Evolutionary conservation across 75 land plant genomes (phyloP).

Genomic region (Gnetum montanum): DNA sequence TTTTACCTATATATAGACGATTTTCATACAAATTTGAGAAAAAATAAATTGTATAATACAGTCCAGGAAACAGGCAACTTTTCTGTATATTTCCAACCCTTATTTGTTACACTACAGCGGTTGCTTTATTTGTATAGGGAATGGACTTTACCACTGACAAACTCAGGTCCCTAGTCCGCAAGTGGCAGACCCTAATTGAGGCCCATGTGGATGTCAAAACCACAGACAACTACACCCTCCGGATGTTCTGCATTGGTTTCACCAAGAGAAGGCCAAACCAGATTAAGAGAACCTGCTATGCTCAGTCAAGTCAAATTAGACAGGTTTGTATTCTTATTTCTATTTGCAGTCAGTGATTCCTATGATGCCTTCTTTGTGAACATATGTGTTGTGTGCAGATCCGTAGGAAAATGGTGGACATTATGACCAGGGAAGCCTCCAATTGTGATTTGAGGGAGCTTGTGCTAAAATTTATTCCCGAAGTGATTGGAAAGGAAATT

Average conservation of each 20-base stretch:
- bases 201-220: conserved; percentile 51
- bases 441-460: conserved; percentile 48
- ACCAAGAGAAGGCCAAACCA: conserved; percentile 54
- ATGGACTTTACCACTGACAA: conserved; percentile 66
- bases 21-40: too few relatives aligned
- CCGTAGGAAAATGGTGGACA: conserved; percentile 41
- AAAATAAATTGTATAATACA: too few relatives aligned
- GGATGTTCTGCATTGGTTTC: conserved; percentile 60
- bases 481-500: conserved; percentile 42
- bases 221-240: conserved; percentile 43
- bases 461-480: conserved; percentile 47
- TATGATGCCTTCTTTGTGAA: too few relatives aligned
- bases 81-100: neutral
- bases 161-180: conserved; percentile 44
- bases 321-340: too few relatives aligned
- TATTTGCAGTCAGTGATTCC: neutral
- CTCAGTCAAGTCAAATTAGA: conserved; percentile 46
- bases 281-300: conserved; percentile 45
- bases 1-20: neutral
- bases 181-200: conserved; percentile 45
- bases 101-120: neutral
- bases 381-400: conserved; percentile 23
- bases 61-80: neutral
- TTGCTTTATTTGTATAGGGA: conserved; percentile 17
- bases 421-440: conserved; percentile 41